Percentiles rank a stretch among this genome's conserved stretches.
phyloP scores from a whole-genome alignment of 2,329 filamentous ascomycete species.

The Pyricularia sp. region DNA sequence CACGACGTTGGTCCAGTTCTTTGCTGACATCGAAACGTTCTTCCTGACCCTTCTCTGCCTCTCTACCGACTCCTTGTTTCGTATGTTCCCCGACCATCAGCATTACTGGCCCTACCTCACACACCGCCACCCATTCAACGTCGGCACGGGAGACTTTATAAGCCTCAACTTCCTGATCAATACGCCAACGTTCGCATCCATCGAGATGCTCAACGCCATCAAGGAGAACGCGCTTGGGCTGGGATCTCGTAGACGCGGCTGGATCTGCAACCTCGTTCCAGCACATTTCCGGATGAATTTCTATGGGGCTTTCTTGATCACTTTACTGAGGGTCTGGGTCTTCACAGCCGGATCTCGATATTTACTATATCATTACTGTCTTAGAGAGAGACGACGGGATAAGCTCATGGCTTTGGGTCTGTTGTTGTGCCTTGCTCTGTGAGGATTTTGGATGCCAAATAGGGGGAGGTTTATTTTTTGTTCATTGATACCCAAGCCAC shows the following conservation, averaged over 20 bases:
- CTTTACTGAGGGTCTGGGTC: neutral
- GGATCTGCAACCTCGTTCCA: neutral
- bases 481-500: too few species aligned
- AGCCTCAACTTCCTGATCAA: neutral
- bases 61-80: too few species aligned
- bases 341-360: neutral
- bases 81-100: neutral
- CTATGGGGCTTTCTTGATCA: neutral
- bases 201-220: neutral
- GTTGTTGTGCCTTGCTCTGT: neutral
- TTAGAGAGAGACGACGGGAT: neutral
- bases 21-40: too few species aligned
- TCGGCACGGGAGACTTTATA: neutral
- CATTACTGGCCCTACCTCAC: neutral
- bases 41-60: too few species aligned
- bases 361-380: neutral
- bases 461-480: too few species aligned
- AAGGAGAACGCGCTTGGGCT: neutral
- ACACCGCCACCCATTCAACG: neutral
- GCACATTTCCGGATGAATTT: neutral
- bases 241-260: neutral
- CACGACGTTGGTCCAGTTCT: too few species aligned
- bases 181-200: too few species aligned
- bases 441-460: neutral
- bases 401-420: neutral